A percentile compares a stretch with the other conserved stretches of the same genome.
Evolutionary conservation across 106 monocot species (phyloP).

Genomic region (Chionographis japonica): DNA sequence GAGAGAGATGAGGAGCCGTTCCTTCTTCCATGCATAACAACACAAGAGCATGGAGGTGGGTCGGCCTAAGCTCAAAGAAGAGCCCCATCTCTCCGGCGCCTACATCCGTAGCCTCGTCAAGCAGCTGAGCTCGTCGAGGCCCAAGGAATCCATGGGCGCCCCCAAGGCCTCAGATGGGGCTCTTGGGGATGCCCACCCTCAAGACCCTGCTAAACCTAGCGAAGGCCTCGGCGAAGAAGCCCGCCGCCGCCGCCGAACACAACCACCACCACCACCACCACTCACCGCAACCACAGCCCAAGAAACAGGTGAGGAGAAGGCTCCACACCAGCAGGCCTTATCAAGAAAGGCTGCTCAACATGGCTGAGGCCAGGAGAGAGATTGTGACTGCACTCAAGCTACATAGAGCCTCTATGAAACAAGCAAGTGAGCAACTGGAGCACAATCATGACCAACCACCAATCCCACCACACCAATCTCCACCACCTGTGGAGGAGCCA

Average conservation of each 20-base stretch:
- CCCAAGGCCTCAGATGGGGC: not conserved
- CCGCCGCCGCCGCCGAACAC: not conserved
- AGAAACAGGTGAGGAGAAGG: constrained; percentile 84
- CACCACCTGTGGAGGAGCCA: not conserved
- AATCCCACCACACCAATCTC: constrained; percentile 6
- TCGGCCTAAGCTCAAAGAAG: constrained; percentile 26
- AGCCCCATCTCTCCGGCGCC: constrained; percentile 72
- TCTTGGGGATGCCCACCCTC: constrained; percentile 1
- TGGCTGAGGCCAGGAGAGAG: constrained; percentile 94
- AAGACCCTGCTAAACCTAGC: not conserved
- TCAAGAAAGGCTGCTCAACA: constrained; percentile 75
- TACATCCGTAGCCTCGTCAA: constrained; percentile 77
- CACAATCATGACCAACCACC: constrained; percentile 23
- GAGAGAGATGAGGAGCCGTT: constrained; percentile 34
- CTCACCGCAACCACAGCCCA: constrained; percentile 18
- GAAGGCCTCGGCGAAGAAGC: constrained; percentile 8
- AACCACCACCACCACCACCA: constrained; percentile 4
- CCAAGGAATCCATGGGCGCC: constrained; percentile 24
- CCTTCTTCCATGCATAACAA: constrained; percentile 25
- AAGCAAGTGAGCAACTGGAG: constrained; percentile 47
- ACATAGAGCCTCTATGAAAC: constrained; percentile 87
- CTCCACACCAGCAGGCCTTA: constrained; percentile 73
- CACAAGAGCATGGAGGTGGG: constrained; percentile 14
- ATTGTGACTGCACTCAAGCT: constrained; percentile 82
- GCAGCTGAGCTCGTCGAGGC: constrained; percentile 58